Base-by-base conservation (phyloP, 768 basidiomycete genomes). In the Mycena rebaudengoi region DNA sequence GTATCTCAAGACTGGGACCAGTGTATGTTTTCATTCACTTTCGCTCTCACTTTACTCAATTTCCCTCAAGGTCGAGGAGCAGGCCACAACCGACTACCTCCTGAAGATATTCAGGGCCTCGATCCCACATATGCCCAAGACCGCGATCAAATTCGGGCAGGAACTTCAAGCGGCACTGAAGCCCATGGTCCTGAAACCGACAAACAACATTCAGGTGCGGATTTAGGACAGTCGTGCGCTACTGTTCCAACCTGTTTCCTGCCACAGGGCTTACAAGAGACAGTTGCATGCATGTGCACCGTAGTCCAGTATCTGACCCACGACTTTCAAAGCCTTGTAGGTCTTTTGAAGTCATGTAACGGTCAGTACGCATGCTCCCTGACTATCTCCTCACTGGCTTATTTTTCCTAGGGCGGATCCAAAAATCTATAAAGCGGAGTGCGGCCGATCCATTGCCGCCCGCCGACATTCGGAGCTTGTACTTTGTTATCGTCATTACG, bases 101-200 rank as follows among this genome's bases (percentile, higher is more conserved):
- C 83, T 99, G 39, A 91, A 91, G 66, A 93, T 97, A 40, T 98
- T 98, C 79, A 85, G 92, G 29, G 85, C 85, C 18, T 90, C 90
- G 2, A 89, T 98, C 30, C 94, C 94, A 3, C 85, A 89, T 65
- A 91, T 97, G 90, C 95, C 96, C 0, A 93, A 91, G 78, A 95
- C 94, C 0, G 91, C 94, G 0, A 84, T 86, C 13, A 95, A 91
- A 68, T 98, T 99, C 72, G 95, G 92, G 0, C 85, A 89, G 37
- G 94, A 96, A 53, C 82, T 99, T 18, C 95, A 97, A 68, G 74
- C 81, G 6, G 84, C 88, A 7, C 80, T 99, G 12, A 88, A 97
- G 66, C 92, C 94, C 0, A 96, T 99, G 96, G 91, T 99, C 40
- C 83, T 94, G 69, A 95, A 93, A 70, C 95, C 95, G 5, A 78